Evolutionary conservation across 345 rosid species (phyloP), one percentile per base, ranked within the genome.

Genomic region (Geranium brycei): DNA sequence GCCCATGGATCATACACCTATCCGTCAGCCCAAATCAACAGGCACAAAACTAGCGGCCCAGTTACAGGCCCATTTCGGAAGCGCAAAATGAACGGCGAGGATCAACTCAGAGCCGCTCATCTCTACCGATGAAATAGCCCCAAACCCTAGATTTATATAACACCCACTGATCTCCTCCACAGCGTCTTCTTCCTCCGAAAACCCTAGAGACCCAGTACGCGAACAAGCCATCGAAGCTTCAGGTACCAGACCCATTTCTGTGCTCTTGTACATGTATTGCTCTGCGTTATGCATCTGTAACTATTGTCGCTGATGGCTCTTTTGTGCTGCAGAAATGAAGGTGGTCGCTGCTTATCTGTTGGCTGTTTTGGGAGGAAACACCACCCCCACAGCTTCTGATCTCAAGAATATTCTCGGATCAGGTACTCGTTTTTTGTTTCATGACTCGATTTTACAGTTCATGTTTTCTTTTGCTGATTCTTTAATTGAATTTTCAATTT

Each of bases 331-430:
- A 64, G 71, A 71, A 68, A 89, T 89, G 93, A 89, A 89, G 89
- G 79, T 89, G 62, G 69, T 87, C 28, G 96, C 91, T 5, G 89
- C 91, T 12, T 89, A 75, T 19, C 77, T 87, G 74, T 90, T 89
- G 58, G 91, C 91, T 35, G 84, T 75, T 1, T 69, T 87, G 78
- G 82, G 96, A 32, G 93, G 96, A 16, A 89, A 87, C 75, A 13
- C 76, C 61, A 3, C 5, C 63, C 96, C 96, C n/a, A 58, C 89
- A 0, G 78, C 81, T 47, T 66, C 13, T 8, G 86, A 89, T 53
- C 64, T 89, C 77, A 85, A 85, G 60, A 3, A 16, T 0, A 83
- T 89, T 58, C 93, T 87, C n/a, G 89, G 80, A 74, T 79, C 93
- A 70, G 93, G 96, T 89, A 8, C 3, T 47, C 11, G 15, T 35